These are phyloP conservation scores for Arabidopsis thaliana DNA, from an alignment of 345 rosid genomes.

Conservation along the genomic window DNA sequence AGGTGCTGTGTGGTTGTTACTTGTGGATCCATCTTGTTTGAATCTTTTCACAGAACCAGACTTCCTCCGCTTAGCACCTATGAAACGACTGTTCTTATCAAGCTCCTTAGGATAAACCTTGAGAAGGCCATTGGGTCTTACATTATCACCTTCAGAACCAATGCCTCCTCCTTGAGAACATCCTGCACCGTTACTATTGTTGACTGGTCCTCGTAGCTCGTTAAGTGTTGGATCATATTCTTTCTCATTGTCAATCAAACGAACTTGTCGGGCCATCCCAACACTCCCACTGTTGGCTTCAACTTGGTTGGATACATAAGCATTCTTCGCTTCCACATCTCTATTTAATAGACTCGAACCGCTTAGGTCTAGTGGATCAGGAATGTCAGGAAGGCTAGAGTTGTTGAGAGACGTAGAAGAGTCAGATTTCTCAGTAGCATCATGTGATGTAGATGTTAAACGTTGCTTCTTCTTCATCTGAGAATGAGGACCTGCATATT, in stretches of 20 bases:
- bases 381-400: constrained; percentile 46
- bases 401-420: constrained; percentile 51
- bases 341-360: constrained; percentile 49
- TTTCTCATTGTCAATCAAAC: constrained; percentile 52
- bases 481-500: constrained; percentile 55
- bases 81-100: constrained; percentile 60
- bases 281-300: constrained; percentile 54
- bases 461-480: constrained; percentile 81
- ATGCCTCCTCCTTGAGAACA: constrained; percentile 55
- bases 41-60: constrained; percentile 96
- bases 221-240: constrained; percentile 91
- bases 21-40: constrained; percentile 61
- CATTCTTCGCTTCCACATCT: constrained; percentile 44
- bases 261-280: constrained; percentile 45
- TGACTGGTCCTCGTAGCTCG: constrained; percentile 67
- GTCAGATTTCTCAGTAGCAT: constrained; percentile 48
- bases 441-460: constrained; percentile 43
- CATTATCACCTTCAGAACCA: constrained; percentile 53
- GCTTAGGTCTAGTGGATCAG: constrained; percentile 42
- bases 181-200: constrained; percentile 51
- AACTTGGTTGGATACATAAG: constrained; percentile 44
- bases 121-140: constrained; percentile 54
- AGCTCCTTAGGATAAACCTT: constrained; percentile 54
- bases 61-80: constrained; percentile 89
- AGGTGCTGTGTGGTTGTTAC: constrained; percentile 43